Base-by-base conservation (phyloP, 2,329 filamentous ascomycete genomes). In the Drechslera avenae region DNA sequence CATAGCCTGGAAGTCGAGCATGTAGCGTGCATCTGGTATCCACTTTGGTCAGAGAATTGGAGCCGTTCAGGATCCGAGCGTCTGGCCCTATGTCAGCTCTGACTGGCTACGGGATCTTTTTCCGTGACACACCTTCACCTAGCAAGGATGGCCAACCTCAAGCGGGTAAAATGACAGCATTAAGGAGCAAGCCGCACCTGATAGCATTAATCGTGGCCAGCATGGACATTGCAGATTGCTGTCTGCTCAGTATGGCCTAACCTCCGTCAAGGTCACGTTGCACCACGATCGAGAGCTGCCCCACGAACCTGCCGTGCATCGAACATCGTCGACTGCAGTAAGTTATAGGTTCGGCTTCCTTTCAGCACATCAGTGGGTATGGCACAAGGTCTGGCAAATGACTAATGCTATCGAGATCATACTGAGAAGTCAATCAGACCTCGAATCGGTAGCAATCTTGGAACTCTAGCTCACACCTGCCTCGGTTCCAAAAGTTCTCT, bases 381-480 rank as follows among this genome's bases (percentile, higher is more conserved):
- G 16, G 34, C 45, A 49, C 39, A 28, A 34, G 18, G 21, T 43
- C 31, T 32, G 28, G 46, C 33, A 36, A 48, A 43, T 43, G 49
- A 48, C 49, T 48, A 48, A 42, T 48, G 30, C 30, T 48, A 30
- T 52, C 49, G n/a, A 52, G 31, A 36, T 39, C 39, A 23, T 39
- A 18, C 30, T 39, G 14, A 33, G 36, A 16, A 28, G 28, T 16
- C 37, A 16, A 28, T n/a, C 32, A 31, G 14, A 33, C 30, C 21
- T 37, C 44, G 37, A 23, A 26, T 37, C 26, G 17, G 19, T 47
- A 48, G 18, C 33, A 41, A 26, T 17, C 26, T 46, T 46, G 26
- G 18, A 36, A 14, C 34, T 26, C 13, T 28, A 48, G 33, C 18
- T 28, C 32, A 41, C 28, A 48, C 37, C 44, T 39, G n/a, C 39